phyloP scores from a whole-genome alignment of 2,329 filamentous ascomycete genomes.

The Penicillium corylophilum region DNA sequence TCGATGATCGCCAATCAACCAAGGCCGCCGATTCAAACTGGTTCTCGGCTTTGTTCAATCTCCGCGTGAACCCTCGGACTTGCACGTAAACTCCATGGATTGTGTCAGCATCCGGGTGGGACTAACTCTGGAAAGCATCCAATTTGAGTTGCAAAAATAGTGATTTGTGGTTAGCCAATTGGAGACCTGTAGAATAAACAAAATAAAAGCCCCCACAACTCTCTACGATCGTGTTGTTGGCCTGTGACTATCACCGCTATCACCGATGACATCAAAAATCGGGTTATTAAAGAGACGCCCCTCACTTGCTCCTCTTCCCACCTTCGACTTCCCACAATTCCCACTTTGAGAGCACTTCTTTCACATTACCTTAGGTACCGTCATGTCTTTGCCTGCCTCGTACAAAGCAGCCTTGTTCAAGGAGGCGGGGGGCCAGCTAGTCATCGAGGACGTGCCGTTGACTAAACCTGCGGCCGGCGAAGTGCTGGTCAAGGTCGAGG shows the following conservation, averaged over 20 bases:
- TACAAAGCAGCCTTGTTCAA: slow-evolving; percentile 66
- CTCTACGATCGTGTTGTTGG: not conserved
- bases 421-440: slow-evolving; percentile 52
- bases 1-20: not conserved
- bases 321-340: not conserved
- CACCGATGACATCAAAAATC: not conserved
- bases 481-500: slow-evolving; percentile 68
- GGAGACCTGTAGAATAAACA: not conserved
- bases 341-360: not conserved
- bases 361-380: too few species aligned
- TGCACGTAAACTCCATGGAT: not conserved
- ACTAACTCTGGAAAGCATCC: too few species aligned
- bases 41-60: not conserved
- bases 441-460: slow-evolving; percentile 60
- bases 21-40: not conserved
- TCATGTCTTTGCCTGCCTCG: slow-evolving; percentile 56
- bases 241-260: not conserved
- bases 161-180: not conserved
- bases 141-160: not conserved
- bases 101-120: not conserved
- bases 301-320: not conserved
- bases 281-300: not conserved
- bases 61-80: not conserved
- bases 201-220: too few species aligned
- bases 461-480: slow-evolving; percentile 56